phyloP scores from a whole-genome alignment of 108 stramenopile species.

The Cyclotella baltica region DNA sequence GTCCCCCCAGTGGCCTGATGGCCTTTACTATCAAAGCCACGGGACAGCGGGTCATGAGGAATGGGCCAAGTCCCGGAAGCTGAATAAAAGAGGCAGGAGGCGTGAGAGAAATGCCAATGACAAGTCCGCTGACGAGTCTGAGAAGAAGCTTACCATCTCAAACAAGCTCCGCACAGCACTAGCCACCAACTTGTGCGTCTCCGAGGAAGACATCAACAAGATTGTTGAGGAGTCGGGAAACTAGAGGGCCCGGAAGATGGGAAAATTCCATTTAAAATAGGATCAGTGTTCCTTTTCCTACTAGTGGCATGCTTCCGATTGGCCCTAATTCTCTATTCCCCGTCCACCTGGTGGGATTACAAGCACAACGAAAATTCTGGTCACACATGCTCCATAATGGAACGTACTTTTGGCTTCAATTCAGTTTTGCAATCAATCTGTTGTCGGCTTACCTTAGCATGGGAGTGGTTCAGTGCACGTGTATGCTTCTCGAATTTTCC shows the following conservation, averaged over 20 bases:
- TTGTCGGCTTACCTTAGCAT: neutral
- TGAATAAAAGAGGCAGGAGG: neutral
- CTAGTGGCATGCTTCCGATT: neutral
- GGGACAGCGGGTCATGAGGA: neutral
- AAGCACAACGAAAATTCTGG: neutral
- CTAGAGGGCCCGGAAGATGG: conserved; percentile 12
- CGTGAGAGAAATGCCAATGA: neutral
- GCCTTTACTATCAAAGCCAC: conserved; percentile 11
- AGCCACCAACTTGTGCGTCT: neutral
- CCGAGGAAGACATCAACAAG: conserved; percentile 9
- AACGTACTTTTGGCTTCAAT: neutral
- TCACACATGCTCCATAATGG: neutral
- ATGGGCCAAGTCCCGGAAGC: neutral
- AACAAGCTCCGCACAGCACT: neutral
- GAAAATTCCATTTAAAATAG: conserved; percentile 5
- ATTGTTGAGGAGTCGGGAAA: neutral
- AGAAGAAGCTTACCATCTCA: neutral
- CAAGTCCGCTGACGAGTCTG: neutral
- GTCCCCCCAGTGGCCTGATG: neutral
- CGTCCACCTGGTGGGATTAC: neutral
- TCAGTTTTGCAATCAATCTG: neutral
- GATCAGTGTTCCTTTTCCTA: neutral
- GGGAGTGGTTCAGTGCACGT: neutral
- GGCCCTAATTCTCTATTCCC: neutral
- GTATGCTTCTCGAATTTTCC: too few relatives aligned